A percentile compares a stretch with the other conserved stretches of the same genome.
Conservation (phyloP, 139 green algal species). For the Parachlorella kessleri region DNA sequence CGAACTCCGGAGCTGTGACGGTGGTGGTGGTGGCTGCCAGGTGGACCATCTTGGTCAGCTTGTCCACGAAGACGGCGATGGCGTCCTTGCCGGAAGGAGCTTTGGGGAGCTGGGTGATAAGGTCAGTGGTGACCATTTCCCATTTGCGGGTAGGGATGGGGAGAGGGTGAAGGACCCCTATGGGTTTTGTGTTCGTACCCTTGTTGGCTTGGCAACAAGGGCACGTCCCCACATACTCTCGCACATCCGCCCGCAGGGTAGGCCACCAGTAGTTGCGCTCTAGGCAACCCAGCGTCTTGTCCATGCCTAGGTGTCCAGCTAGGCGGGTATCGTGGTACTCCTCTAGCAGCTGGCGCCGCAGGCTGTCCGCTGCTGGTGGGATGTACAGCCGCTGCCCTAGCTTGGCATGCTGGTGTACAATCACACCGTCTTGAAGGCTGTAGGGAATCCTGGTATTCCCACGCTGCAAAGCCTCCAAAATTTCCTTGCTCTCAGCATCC, state of each 20-base stretch:
- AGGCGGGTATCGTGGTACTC: constrained; percentile 19
- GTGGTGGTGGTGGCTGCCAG: constrained; percentile 12
- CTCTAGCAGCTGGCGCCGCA: background rate
- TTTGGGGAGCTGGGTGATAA: constrained; percentile 25
- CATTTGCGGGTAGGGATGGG: constrained; percentile 21
- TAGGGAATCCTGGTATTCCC: no score
- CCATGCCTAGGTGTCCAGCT: constrained; percentile 17
- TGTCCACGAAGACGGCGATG: constrained; percentile 47
- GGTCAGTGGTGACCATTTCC: constrained; percentile 31
- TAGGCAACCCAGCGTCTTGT: constrained; percentile 13
- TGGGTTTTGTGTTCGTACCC: background rate
- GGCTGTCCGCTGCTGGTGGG: background rate
- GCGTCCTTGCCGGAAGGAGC: constrained; percentile 34
- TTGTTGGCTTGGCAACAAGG: constrained; percentile 46
- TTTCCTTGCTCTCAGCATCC: no score
- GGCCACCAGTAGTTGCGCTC: constrained; percentile 32
- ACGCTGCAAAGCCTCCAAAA: no score
- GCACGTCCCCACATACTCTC: constrained; percentile 23
- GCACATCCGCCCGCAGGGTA: background rate
- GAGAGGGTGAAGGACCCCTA: constrained; percentile 29
- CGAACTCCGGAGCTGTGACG: constrained; percentile 1
- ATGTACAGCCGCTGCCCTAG: constrained; percentile 16
- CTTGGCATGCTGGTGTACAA: no score
- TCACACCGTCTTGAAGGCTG: no score
- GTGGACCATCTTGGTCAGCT: constrained; percentile 30